Evolutionary conservation across 2,329 filamentous ascomycete genomes (phyloP), one percentile per base, ranked within the genome.

Genomic region (Verticillium longisporum): DNA sequence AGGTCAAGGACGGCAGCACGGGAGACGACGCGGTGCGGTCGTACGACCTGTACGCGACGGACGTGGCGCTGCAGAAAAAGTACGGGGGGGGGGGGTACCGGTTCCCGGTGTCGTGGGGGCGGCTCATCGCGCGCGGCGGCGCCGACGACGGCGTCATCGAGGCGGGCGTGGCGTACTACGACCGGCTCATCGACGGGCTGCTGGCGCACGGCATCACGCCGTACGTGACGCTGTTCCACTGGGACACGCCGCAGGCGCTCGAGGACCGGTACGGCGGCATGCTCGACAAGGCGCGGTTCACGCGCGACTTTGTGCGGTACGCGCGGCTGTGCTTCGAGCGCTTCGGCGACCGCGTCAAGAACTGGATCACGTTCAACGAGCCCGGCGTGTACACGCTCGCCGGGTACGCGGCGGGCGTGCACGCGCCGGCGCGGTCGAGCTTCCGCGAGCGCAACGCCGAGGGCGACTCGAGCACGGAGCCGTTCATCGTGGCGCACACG

Each of bases 341-440:
- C 1, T 81, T 96, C 57, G 83, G 87, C 60, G 88, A 88, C 74
- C 56, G 14, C 38, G 91, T 92, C 69, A 91, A 92, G 79, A 82
- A 91, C 76, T 96, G 92, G 92, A 91, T 93, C 73, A 95, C 91
- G 31, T 92, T 94, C 78, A 95, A 95, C 73, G 91, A 96, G 78
- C 92, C 92, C 3, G 95, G 90, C 86, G 96, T 91, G 76, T 90
- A 86, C 65, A 86, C 88, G 59, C 88, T 95, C 63, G 82, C 95
- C 50, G 91, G 91, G 38, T 95, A 94, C 75, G 89, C 83, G 70
- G 86, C 83, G 53, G 92, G 92, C 33, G 78, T 86, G 64, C 92
- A 93, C 71, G 92, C 92, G 11, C 92, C 92, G 1, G 92, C 92
- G 75, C 83, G 61, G 86, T 88, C 65, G 83, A 87, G 62, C 82